Conservation (phyloP, 768 basidiomycete species). For the Leccinum incarnatum region DNA sequence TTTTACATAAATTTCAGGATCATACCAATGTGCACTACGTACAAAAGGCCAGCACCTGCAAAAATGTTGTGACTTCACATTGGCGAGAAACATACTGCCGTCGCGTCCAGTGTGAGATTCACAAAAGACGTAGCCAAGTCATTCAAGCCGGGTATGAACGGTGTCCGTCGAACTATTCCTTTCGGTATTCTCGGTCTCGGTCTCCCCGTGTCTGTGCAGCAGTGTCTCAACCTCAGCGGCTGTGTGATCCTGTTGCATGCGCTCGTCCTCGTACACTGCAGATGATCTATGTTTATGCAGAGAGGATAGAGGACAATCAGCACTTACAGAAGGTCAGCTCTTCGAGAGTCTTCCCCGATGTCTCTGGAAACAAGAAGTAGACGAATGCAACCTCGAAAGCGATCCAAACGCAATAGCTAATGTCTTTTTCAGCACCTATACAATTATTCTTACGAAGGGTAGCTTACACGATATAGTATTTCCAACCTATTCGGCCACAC, state of each 20-base stretch:
- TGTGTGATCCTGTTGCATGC: neutral
- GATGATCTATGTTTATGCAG: neutral
- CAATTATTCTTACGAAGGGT: fast-evolving
- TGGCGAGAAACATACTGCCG: neutral
- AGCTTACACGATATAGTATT: constrained; percentile 15
- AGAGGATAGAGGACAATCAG: neutral
- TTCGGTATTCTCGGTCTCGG: neutral
- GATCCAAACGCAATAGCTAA: constrained; percentile 17
- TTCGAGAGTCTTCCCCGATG: constrained; percentile 18
- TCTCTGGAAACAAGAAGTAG: constrained; percentile 21
- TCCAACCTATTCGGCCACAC: constrained; percentile 9
- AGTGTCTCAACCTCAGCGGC: neutral
- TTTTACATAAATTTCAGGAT: too few species aligned
- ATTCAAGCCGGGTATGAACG: neutral
- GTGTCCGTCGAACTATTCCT: neutral
- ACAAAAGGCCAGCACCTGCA: too few species aligned
- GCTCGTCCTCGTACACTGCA: constrained; percentile 5
- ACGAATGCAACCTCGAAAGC: constrained; percentile 15
- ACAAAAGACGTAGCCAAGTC: neutral
- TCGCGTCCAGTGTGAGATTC: neutral
- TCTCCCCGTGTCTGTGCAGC: neutral
- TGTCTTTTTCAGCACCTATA: neutral
- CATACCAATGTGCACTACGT: too few species aligned
- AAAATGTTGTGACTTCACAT: too few species aligned
- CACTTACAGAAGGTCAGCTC: constrained; percentile 20